Conservation (phyloP, 78 protist species). For the Chrysochromulina tobinii region DNA sequence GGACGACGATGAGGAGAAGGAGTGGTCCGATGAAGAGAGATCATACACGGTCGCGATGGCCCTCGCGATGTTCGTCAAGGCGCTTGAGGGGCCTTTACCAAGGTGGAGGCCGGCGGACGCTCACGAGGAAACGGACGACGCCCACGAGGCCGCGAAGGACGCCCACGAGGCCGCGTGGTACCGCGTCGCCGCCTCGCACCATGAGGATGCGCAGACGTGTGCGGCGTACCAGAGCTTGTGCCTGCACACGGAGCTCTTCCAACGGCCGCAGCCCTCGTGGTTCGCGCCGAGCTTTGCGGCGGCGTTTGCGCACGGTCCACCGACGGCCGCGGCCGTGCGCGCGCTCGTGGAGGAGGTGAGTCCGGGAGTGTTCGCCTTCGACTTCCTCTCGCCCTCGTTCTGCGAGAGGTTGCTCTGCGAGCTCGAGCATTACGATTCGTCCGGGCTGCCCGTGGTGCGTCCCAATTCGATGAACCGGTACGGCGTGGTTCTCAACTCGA, state of each 20-base stretch:
- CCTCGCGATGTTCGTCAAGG: too few species aligned
- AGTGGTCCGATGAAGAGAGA: too few species aligned
- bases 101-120: too few species aligned
- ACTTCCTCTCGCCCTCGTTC: not conserved
- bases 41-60: too few species aligned
- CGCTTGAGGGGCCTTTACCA: too few species aligned
- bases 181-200: too few species aligned
- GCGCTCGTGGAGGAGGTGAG: not conserved
- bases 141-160: too few species aligned
- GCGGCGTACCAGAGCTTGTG: too few species aligned
- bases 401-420: conserved; percentile 52
- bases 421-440: conserved; percentile 49
- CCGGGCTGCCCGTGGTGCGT: conserved; percentile 56
- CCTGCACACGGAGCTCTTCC: not conserved
- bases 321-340: not conserved
- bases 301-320: not conserved
- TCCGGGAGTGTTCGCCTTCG: conserved; percentile 1
- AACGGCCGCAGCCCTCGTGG: not conserved
- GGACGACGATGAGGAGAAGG: too few species aligned
- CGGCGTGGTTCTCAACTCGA: conserved; percentile 30
- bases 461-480: conserved; percentile 80
- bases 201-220: too few species aligned
- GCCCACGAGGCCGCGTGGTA: too few species aligned
- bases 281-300: not conserved
- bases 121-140: too few species aligned